A percentile compares a stretch with the other conserved stretches of the same genome.
phyloP scores from a whole-genome alignment of 176 grass and related monocot species.

The Alloteropsis semialata region DNA sequence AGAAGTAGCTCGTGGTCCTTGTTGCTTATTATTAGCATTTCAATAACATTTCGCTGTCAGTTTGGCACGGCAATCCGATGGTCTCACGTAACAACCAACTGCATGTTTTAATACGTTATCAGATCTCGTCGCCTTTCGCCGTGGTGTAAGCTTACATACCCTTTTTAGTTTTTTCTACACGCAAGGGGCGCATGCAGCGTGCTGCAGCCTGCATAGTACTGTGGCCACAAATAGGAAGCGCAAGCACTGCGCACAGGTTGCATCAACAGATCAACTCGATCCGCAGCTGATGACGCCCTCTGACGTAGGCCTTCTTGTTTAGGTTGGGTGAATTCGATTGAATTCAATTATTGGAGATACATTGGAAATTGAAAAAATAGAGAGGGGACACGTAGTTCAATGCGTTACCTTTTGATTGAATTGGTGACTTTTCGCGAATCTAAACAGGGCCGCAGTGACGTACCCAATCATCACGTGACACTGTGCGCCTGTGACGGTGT shows the following conservation, averaged over 20 bases:
- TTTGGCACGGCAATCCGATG: neutral
- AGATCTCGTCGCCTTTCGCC: neutral
- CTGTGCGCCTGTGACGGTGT: neutral
- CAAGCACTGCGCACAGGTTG: too few species aligned
- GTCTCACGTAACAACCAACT: neutral
- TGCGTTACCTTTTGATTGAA: too few species aligned
- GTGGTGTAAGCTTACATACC: neutral
- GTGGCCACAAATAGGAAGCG: too few species aligned
- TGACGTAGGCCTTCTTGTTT: too few species aligned
- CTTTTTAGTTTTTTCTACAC: neutral
- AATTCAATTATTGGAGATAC: too few species aligned
- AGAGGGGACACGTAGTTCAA: too few species aligned
- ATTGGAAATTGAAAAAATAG: too few species aligned
- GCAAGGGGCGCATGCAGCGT: neutral
- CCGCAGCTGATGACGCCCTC: neutral
- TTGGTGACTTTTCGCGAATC: too few species aligned
- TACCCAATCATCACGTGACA: neutral
- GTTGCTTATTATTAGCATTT: neutral
- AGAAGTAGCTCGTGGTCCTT: neutral
- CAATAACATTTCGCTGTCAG: neutral
- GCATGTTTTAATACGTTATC: neutral
- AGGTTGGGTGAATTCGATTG: too few species aligned
- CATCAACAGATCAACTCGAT: neutral
- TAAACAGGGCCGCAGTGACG: too few species aligned
- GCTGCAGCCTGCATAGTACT: neutral